Evolutionary conservation across 1,139 yeast species (phyloP).

Genomic region (Zygoascus sp.): DNA sequence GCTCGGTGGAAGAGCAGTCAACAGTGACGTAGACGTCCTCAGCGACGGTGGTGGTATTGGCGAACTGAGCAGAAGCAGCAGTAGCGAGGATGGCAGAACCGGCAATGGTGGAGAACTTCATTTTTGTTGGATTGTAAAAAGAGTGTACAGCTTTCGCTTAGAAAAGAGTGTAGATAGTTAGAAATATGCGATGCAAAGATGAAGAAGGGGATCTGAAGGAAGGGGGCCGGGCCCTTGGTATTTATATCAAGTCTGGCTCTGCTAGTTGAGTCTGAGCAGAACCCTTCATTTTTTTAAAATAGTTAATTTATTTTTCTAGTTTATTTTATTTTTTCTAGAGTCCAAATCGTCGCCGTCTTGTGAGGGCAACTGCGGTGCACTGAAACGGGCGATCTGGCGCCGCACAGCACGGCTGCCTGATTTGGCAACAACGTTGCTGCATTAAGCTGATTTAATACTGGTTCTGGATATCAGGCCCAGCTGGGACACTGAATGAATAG

Average conservation of each 20-base stretch:
- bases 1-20: slow-evolving; percentile 2
- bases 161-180: slow-evolving; percentile 8
- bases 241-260: no score
- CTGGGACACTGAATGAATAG: background rate
- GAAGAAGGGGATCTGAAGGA: background rate
- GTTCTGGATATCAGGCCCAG: background rate
- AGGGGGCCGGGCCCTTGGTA: background rate
- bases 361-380: no score
- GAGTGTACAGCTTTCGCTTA: background rate
- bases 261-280: no score
- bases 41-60: slow-evolving; percentile 34
- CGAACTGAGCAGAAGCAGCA: slow-evolving; percentile 29
- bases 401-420: background rate
- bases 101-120: slow-evolving; percentile 10
- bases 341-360: no score
- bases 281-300: no score
- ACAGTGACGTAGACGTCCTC: slow-evolving; percentile 34
- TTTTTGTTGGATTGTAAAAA: background rate
- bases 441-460: background rate
- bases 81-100: slow-evolving; percentile 16
- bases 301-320: no score
- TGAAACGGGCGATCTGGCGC: background rate
- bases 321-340: no score
- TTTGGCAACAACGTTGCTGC: background rate
- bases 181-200: slow-evolving; percentile 1